These are phyloP conservation scores for Rhizopus arrhizus DNA, from an alignment of 371 early-diverging fungal genomes.

Conservation along the genomic window DNA sequence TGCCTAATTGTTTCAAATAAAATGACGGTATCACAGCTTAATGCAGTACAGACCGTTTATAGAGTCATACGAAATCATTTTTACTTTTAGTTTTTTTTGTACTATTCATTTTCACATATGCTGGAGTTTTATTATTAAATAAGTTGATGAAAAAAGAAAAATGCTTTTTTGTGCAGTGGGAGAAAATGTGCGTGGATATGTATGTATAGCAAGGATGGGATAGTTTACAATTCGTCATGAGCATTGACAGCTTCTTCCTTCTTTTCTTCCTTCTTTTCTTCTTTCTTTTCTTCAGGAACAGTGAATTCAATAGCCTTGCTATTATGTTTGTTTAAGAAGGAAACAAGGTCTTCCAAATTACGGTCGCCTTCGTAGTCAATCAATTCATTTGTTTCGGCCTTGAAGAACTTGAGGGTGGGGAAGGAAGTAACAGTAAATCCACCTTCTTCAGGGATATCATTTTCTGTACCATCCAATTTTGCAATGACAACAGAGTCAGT, in stretches of 20 bases:
- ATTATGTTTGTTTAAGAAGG: constrained; percentile 73
- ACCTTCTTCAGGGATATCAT: constrained; percentile 79
- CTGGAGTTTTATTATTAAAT: background rate
- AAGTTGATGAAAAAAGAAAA: too few species aligned
- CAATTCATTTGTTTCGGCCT: constrained; percentile 76
- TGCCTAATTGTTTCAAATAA: constrained; percentile 3
- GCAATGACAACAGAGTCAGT: constrained; percentile 67
- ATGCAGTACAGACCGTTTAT: background rate
- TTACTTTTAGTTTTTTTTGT: background rate
- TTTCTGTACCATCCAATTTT: constrained; percentile 93
- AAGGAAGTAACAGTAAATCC: constrained; percentile 80
- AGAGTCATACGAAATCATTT: too few species aligned
- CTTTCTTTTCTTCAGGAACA: constrained; percentile 3
- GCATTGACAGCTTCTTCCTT: constrained; percentile 27
- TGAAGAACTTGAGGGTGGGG: constrained; percentile 92
- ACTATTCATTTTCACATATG: background rate
- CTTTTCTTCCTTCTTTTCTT: constrained; percentile 27
- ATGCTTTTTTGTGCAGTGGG: background rate
- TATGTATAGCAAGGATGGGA: background rate
- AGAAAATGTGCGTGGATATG: background rate
- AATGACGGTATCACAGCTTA: background rate
- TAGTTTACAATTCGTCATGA: constrained; percentile 67
- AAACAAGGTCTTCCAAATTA: constrained; percentile 67
- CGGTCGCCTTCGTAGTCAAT: constrained; percentile 86
- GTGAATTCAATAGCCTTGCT: constrained; percentile 36